These are phyloP conservation scores for Basidiobolus meristosporus DNA, from an alignment of 371 early-diverging fungal species.

Conservation along the genomic window DNA sequence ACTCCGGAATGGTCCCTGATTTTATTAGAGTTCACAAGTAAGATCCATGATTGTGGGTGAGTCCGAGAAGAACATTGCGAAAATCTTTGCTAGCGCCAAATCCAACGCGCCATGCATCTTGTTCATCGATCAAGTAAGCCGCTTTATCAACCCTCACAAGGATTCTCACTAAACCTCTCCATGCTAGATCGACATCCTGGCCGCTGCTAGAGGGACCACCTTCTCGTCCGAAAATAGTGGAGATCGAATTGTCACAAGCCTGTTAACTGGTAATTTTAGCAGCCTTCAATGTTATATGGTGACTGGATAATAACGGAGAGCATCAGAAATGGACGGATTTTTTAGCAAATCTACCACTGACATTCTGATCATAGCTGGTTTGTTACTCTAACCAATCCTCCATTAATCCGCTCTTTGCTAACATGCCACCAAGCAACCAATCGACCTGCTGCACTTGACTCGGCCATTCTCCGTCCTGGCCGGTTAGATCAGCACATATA, in stretches of 20 bases:
- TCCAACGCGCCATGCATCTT: slow-evolving; percentile 66
- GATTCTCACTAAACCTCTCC: no score
- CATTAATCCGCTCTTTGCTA: neutral
- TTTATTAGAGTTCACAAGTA: slow-evolving; percentile 5
- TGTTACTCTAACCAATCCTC: slow-evolving; percentile 18
- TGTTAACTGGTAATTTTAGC: slow-evolving; percentile 37
- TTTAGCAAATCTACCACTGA: slow-evolving; percentile 18
- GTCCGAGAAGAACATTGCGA: slow-evolving; percentile 54
- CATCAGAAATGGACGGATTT: slow-evolving; percentile 71
- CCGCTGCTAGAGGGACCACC: slow-evolving; percentile 43
- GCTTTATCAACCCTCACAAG: no score
- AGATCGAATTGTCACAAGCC: slow-evolving; percentile 59
- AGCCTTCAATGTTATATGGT: neutral
- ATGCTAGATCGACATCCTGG: slow-evolving; percentile 42
- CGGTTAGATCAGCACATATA: slow-evolving; percentile 57
- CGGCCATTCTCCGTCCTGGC: slow-evolving; percentile 94
- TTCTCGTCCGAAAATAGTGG: slow-evolving; percentile 54
- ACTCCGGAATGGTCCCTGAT: neutral
- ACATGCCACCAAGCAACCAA: slow-evolving; percentile 22
- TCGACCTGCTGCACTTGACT: slow-evolving; percentile 65
- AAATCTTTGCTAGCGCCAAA: slow-evolving; percentile 51
- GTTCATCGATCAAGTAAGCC: slow-evolving; percentile 53
- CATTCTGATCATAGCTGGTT: slow-evolving; percentile 28
- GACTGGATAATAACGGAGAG: no score
- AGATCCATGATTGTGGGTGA: slow-evolving; percentile 70